These are phyloP conservation scores for Gossypium laxum DNA, from an alignment of 441 rosid species.

Conservation along the genomic window DNA sequence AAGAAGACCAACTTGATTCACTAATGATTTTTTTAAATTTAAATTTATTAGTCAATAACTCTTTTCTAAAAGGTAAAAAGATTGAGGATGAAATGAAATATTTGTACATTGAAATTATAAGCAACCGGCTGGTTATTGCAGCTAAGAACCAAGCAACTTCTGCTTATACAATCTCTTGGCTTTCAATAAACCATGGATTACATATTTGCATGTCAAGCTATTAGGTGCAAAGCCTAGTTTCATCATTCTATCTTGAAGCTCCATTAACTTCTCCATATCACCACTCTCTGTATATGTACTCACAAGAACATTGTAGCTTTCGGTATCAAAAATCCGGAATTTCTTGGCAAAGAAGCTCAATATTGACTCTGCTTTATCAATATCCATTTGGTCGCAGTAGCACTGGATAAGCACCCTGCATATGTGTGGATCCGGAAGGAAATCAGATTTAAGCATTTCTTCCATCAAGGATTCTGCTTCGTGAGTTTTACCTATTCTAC, in stretches of 20 bases:
- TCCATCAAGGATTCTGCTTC: slow-evolving; percentile 48
- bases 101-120: background rate
- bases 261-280: slow-evolving; percentile 34
- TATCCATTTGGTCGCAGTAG: slow-evolving; percentile 41
- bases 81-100: background rate
- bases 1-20: too few relatives aligned
- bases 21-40: too few relatives aligned
- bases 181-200: slow-evolving; percentile 36
- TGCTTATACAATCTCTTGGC: slow-evolving; percentile 10
- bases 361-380: slow-evolving; percentile 46
- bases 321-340: slow-evolving; percentile 42
- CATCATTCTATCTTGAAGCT: slow-evolving; percentile 54
- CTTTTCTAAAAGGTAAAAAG: background rate
- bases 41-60: background rate
- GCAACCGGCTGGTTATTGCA: background rate
- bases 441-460: slow-evolving; percentile 45
- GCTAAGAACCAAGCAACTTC: slow-evolving; percentile 9
- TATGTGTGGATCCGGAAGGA: slow-evolving; percentile 42
- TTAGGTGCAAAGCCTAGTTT: slow-evolving; percentile 62
- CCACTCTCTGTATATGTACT: slow-evolving; percentile 30
- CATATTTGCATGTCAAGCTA: slow-evolving; percentile 40
- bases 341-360: slow-evolving; percentile 44
- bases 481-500: slow-evolving; percentile 33
- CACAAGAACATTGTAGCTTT: slow-evolving; percentile 50
- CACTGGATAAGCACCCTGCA: slow-evolving; percentile 44